Base-by-base conservation (phyloP, 2,329 filamentous ascomycete genomes). In the Thelonectria olida region DNA sequence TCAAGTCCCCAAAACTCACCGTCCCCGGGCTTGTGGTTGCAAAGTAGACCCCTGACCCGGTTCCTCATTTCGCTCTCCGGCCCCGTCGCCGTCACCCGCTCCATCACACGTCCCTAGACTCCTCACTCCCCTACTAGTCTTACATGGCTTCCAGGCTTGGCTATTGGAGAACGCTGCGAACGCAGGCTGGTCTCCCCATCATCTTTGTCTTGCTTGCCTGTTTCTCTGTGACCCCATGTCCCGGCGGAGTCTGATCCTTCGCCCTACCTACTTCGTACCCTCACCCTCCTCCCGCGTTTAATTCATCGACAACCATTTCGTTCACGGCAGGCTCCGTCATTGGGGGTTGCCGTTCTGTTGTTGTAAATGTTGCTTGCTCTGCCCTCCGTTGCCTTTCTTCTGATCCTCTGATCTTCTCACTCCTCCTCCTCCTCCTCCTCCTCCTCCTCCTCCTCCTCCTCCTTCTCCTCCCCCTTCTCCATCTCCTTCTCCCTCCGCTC, bases 241-340 rank as follows among this genome's bases (percentile, higher is more conserved):
- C 44, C 62, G 53, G 67, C 69, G 67, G 65, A 72, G 69, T 60
- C 67, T 69, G 67, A 71, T 72, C 69, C 69, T 72, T 67, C 65
- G 58, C 64, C 58, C 41, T 45, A 45, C 41, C 41, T 45, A n/a
- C 39, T 44, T 22, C 17, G 20, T 67, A 69, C 51, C 56, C 65
- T 64, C 66, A 64, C 41, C 60, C 65, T 62, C 69, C 68, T 64
- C 56, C 64, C 64, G 59, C 64, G 65, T 71, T 66, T 71, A 69
- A 71, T 67, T 72, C 67, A 71, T 67, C 62, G 61, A 67, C 57
- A 57, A 61, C 61, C 47, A 54, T 61, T 65, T 71, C 58, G 60
- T 69, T 64, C 61, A 67, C 66, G 63, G 63, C 50, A 66, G 47
- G 62, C 63, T 69, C 69, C 68, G 65, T 64, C 67, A 60, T 22